Evolutionary conservation across 805 yeast genomes (phyloP), one percentile per base, ranked within the genome.

Genomic region (Kuraishia capsulata): DNA sequence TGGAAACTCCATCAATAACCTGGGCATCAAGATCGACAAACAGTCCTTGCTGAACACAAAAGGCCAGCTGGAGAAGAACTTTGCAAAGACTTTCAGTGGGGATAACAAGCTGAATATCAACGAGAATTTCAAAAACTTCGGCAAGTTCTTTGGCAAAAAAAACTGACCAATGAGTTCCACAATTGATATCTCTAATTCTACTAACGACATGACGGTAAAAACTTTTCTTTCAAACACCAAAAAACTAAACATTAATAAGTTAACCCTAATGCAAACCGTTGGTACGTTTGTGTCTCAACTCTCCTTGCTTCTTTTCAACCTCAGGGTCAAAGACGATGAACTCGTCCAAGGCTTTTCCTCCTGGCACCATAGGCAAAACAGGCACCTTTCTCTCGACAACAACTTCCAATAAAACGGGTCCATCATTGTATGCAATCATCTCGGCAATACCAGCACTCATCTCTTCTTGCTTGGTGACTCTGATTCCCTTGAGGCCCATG

Each of bases 311-410:
- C 53, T 65, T 68, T 67, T 87, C 96, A 40, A 78, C 81, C 50
- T 75, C 83, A 33, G 87, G 79, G 58, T 90, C 96, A 62, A 81
- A 92, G 35, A 73, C 71, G 48, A 92, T 83, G 59, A 90, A 89
- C 62, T 92, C 97, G 55, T 92, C 90, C 53, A 92, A 72, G 46
- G 84, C 96, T 61, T 84, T 86, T 51, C 97, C 98, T 43, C 79
- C 95, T 39, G 98, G 95, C 39, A 92, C 97, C 95, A 92, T 88
- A 40, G 98, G 98, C 59, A 92, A 73, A 44, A 92, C 97, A 38
- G 97, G 96, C 36, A 90, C 96, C 71, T 83, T 83, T 72, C 78
- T 77, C 66, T 89, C 97, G 24, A 88, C 92, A 37, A 79, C 53
- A 33, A 88, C 97, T 69, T 92, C 98, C 54, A 90, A 64, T 55